These are phyloP conservation scores for Jaltomata sinuosa DNA, from an alignment of 257 asterid genomes.

Conservation along the genomic window DNA sequence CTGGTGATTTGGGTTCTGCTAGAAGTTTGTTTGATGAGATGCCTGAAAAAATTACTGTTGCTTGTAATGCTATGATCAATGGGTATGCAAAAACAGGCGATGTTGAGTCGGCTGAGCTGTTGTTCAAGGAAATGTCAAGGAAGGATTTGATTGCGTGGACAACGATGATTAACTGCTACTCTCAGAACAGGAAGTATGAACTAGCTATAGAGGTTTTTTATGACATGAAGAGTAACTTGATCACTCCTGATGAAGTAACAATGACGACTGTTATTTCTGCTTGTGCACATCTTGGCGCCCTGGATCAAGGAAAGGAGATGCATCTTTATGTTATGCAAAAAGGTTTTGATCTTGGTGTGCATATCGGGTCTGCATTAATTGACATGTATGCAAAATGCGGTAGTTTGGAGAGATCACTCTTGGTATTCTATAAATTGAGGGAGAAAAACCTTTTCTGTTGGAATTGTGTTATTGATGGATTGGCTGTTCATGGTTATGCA, in stretches of 20 bases:
- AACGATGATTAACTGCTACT: conserved; percentile 73
- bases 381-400: conserved; percentile 92
- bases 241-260: conserved; percentile 67
- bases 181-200: conserved; percentile 31
- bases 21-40: conserved; percentile 50
- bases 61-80: conserved; percentile 65
- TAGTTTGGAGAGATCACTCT: conserved; percentile 50
- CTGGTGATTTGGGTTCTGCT: conserved; percentile 48
- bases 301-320: conserved; percentile 58
- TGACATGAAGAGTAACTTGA: conserved; percentile 43
- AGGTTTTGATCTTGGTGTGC: conserved; percentile 40
- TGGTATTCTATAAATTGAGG: conserved; percentile 52
- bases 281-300: conserved; percentile 81
- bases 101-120: conserved; percentile 48
- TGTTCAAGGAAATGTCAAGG: conserved; percentile 39
- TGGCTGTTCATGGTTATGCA: conserved; percentile 65
- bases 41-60: conserved; percentile 45
- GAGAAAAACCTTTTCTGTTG: conserved; percentile 69
- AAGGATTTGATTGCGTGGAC: conserved; percentile 85
- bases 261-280: conserved; percentile 72
- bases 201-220: conserved; percentile 51
- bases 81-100: conserved; percentile 62
- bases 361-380: conserved; percentile 61
- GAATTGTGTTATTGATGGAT: conserved; percentile 75
- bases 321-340: conserved; percentile 35